Evolutionary conservation across 2,329 filamentous ascomycete genomes (phyloP), one percentile per base, ranked within the genome.

Genomic region (Phyllosticta capitalensis): DNA sequence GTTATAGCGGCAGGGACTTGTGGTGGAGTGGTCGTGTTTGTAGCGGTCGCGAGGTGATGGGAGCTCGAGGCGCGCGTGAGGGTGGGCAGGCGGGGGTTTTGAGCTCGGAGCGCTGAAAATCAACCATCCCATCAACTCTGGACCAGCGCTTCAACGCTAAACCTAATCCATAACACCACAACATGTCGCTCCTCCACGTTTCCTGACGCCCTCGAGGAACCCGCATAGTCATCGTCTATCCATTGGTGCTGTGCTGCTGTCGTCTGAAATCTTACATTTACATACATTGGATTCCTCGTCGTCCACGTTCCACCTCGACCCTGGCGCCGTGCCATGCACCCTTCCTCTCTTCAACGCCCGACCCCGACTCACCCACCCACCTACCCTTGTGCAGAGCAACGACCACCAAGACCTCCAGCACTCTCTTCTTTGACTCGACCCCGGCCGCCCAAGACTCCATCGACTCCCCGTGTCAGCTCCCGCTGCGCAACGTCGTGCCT

Each of bases 61-160:
- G 52, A 55, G 52, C 38, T 59, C 38, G 30, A 26, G 57, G 53
- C 53, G 57, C 57, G 54, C 57, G 52, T 59, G 52, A 55, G 33
- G 24, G 57, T 53, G 57, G 52, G 57, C 57, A 53, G 57, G 57
- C 20, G 20, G 50, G 50, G 50, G 50, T 52, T 52, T 52, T 52
- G 50, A 52, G 57, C 57, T 55, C 54, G 57, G 52, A 52, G 26
- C 24, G 57, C 53, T 55, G 22, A 52, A 59, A 53, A 59, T 59
- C 57, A 59, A 52, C 22, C 20, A 52, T 59, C 53, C 33, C 57
- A 55, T 54, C 57, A 59, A 59, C 57, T 54, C 33, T 50, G 19
- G 19, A 10, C 22, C 33, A 26, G 38, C 57, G 17, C 38, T 33
- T 33, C 57, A 26, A 59, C 57, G 57, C 57, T 59, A 59, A 59